phyloP scores from a whole-genome alignment of 495 filamentous ascomycete genomes.

The Penicillium taxi region DNA sequence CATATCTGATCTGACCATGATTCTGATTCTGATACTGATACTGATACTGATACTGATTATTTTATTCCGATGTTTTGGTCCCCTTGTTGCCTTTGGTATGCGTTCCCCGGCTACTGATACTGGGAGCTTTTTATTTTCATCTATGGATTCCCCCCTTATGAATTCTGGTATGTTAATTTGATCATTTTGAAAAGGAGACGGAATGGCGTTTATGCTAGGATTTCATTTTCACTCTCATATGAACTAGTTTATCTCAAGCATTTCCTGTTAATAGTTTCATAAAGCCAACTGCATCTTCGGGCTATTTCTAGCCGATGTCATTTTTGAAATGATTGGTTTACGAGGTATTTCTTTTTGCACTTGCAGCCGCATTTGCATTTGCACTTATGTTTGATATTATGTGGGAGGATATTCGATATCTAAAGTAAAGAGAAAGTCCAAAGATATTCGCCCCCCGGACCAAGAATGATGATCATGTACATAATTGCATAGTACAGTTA shows the following conservation, averaged over 20 bases:
- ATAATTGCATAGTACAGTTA: no score
- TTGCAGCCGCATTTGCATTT: not conserved
- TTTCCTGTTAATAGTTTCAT: conserved; percentile 4
- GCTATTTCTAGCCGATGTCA: not conserved
- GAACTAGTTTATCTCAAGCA: conserved; percentile 1
- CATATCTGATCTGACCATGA: no score
- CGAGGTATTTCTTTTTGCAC: conserved; percentile 1
- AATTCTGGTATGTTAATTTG: conserved; percentile 3
- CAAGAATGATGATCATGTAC: no score
- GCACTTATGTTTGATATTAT: no score
- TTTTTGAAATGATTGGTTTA: conserved; percentile 6
- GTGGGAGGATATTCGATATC: no score
- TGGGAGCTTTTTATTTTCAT: conserved; percentile 5
- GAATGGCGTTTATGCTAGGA: conserved; percentile 21
- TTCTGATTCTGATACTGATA: no score
- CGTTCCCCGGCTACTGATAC: conserved; percentile 4
- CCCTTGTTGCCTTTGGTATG: conserved; percentile 1
- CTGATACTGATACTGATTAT: no score
- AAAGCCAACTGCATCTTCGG: no score
- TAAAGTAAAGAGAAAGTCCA: no score
- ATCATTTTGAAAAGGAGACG: conserved; percentile 21
- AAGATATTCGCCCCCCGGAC: no score
- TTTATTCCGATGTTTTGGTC: conserved; percentile 5
- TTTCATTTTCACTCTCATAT: conserved; percentile 11
- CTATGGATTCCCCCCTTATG: conserved; percentile 7